Evolutionary conservation across 164 flowering plant species (phyloP).

Genomic region (Macadamia integrifolia): DNA sequence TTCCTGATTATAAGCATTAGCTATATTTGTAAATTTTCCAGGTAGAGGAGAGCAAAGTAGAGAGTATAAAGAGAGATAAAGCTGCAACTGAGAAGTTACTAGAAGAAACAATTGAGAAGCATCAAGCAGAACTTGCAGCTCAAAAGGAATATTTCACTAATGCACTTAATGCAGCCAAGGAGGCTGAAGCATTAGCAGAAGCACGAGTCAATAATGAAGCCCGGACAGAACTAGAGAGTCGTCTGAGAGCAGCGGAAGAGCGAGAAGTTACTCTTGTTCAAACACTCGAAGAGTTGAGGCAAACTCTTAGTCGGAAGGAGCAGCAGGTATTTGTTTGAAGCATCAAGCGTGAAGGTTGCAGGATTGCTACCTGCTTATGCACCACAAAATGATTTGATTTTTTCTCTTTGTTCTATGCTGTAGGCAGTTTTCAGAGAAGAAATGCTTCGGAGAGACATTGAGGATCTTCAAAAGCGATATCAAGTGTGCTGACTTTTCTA

Average conservation of each 20-base stretch:
- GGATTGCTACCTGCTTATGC: not conserved
- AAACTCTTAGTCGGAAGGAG: conserved; percentile 78
- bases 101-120: conserved; percentile 92
- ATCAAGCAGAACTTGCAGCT: conserved; percentile 77
- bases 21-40: conserved; percentile 13
- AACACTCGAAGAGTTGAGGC: conserved; percentile 88
- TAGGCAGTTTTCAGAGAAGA: conserved; percentile 93
- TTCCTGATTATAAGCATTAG: not conserved
- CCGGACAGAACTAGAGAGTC: conserved; percentile 83
- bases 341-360: not conserved
- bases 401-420: conserved; percentile 14
- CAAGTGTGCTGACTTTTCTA: conserved; percentile 44
- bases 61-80: conserved; percentile 91
- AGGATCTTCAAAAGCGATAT: conserved; percentile 93
- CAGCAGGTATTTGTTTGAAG: conserved; percentile 65
- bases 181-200: conserved; percentile 96
- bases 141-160: conserved; percentile 83
- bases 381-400: not conserved
- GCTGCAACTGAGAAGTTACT: conserved; percentile 83
- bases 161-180: conserved; percentile 87
- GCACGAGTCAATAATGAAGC: conserved; percentile 92
- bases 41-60: conserved; percentile 96
- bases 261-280: conserved; percentile 93
- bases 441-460: conserved; percentile 80
- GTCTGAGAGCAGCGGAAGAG: conserved; percentile 82